phyloP scores from a whole-genome alignment of 495 filamentous ascomycete genomes.

The Penicillium tannophilum region DNA sequence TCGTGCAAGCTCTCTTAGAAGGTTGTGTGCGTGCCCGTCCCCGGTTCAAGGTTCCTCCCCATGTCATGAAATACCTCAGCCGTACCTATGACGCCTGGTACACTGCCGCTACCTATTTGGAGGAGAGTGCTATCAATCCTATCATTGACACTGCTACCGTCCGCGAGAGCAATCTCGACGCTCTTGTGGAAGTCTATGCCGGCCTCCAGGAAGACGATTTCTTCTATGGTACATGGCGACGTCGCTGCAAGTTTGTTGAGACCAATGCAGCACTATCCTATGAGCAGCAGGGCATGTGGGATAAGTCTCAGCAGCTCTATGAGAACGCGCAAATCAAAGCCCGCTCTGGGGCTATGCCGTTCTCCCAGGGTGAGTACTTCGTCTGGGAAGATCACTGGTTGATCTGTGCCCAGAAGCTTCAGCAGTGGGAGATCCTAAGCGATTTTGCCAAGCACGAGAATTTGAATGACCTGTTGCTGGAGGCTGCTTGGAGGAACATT shows the following conservation, averaged over 20 bases:
- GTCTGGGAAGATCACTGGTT: constrained; percentile 99
- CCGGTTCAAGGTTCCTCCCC: constrained; percentile 87
- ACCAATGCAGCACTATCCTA: constrained; percentile 96
- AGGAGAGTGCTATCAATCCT: constrained; percentile 80
- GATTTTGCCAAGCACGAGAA: constrained; percentile 99
- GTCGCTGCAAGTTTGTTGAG: constrained; percentile 92
- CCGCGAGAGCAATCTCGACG: constrained; percentile 92
- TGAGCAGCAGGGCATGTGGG: constrained; percentile 99
- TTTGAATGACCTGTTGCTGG: constrained; percentile 93
- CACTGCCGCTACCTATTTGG: constrained; percentile 78
- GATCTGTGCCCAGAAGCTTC: constrained; percentile 93
- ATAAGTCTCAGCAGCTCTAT: constrained; percentile 94
- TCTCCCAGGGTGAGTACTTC: constrained; percentile 96
- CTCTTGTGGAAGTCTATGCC: constrained; percentile 86
- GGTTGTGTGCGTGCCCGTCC: constrained; percentile 80
- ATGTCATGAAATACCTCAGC: constrained; percentile 91
- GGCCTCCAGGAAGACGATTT: constrained; percentile 91
- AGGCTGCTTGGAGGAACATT: constrained; percentile 90
- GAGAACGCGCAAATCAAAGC: constrained; percentile 97
- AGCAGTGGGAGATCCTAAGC: constrained; percentile 96
- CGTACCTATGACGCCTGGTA: constrained; percentile 96
- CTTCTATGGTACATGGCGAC: constrained; percentile 97
- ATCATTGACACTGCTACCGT: constrained; percentile 80
- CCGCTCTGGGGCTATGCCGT: constrained; percentile 86
- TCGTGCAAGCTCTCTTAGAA: constrained; percentile 86